Evolutionary conservation across 345 rosid genomes (phyloP), one percentile per base, ranked within the genome.

Genomic region (Murraya paniculata): DNA sequence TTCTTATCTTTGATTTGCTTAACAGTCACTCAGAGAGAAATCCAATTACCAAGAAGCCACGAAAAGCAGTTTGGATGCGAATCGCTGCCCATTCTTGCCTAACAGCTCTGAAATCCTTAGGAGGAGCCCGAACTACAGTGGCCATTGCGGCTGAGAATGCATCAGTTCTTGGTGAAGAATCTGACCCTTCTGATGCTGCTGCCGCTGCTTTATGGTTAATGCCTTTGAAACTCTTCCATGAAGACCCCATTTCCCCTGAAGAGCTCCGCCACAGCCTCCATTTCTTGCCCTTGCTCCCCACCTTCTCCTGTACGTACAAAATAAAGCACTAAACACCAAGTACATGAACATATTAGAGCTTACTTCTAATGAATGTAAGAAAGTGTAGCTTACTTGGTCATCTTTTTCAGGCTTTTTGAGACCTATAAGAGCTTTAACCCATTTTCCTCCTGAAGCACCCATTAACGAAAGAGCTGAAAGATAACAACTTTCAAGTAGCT

Each of bases 361-460:
- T 0, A 45, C 36, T 69, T 18, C 5, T 16, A 9, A 7, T 55
- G 16, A 21, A 45, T 45, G 50, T 11, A 13, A 11, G 50, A 45
- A 45, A 45, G 5, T 58, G 71, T 4, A 65, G 74, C 91, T 85
- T 74, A 93, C 98, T 45, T 25, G 73, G 67, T 90, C 90, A 16
- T 89, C 90, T 19, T 91, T 91, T 72, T 89, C 94, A 2, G 86
- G 67, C 83, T 91, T 95, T 75, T 87, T 93, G 30, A 89, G 87
- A 73, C 94, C 92, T 9, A 91, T 88, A 56, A 95, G 85, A 22
- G 96, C 88, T 79, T 91, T 93, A 7, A 95, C 91, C 99, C 99
- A 95, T 81, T 90, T 95, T 36, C 97, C 98, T 36, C 97, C 98
- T 64, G 99, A 90, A 79, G 93, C 98, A 87, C 99, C 98, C 99